Percentiles rank a stretch among this genome's conserved stretches.
Evolutionary conservation across 2,329 filamentous ascomycete genomes (phyloP).

Genomic region (Ophiostoma montium): DNA sequence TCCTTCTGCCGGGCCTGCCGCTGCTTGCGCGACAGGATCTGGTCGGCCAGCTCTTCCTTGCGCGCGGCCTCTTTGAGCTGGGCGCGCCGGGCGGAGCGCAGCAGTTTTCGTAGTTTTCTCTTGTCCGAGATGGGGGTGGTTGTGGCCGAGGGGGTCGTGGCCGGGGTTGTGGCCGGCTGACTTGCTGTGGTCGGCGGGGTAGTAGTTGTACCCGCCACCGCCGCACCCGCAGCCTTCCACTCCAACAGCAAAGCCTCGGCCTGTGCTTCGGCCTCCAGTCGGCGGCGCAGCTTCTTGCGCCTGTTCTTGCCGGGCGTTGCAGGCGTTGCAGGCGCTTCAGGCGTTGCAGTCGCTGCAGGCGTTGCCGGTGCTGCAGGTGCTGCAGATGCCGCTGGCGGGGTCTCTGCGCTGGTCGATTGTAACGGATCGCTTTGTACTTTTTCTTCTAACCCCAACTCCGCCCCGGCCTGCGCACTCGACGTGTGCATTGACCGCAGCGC

Average conservation of each 20-base stretch:
- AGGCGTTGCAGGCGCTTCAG: too few species aligned
- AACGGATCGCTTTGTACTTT: not conserved
- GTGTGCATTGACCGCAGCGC: not conserved
- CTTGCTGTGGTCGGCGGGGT: too few species aligned
- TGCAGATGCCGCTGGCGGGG: not conserved
- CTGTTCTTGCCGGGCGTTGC: slow-evolving; percentile 9
- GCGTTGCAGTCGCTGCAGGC: too few species aligned
- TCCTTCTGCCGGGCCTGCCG: not conserved
- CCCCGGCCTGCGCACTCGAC: not conserved
- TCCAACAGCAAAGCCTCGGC: not conserved
- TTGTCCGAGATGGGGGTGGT: not conserved
- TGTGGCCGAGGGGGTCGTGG: not conserved
- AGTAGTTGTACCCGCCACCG: too few species aligned
- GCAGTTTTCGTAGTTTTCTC: not conserved
- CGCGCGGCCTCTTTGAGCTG: not conserved
- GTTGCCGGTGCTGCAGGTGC: not conserved
- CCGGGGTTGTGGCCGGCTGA: not conserved
- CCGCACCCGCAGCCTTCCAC: too few species aligned
- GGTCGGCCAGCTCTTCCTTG: not conserved
- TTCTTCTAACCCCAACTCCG: too few species aligned
- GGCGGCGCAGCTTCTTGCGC: slow-evolving; percentile 8
- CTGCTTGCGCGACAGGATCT: not conserved
- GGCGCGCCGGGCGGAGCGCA: not conserved
- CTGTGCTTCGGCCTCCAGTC: slow-evolving; percentile 1
- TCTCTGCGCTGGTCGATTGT: not conserved